Percentiles rank a stretch among this genome's conserved stretches.
Evolutionary conservation across 306 rosid species (phyloP).

Genomic region (Crataegus laevigata): DNA sequence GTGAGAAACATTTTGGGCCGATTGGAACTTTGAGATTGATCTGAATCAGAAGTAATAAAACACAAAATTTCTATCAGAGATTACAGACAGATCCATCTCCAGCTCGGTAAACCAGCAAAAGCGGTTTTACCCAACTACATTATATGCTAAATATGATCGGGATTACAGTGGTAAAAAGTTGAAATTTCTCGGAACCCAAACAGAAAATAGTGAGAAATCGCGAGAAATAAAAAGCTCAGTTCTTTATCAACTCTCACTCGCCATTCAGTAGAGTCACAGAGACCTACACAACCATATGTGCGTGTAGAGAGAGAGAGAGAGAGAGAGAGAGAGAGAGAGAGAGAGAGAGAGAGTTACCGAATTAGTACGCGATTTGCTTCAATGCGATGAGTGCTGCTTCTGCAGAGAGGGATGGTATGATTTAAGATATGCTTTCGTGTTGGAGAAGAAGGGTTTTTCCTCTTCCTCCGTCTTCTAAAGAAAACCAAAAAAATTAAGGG

Average conservation of each 20-base stretch:
- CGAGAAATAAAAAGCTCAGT: background rate
- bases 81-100: background rate
- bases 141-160: background rate
- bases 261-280: background rate
- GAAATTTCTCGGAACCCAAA: background rate
- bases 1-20: conserved; percentile 71
- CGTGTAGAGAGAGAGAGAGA: background rate
- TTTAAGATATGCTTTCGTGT: conserved; percentile 6
- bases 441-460: conserved; percentile 17
- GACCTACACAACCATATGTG: background rate
- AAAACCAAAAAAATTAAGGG: background rate
- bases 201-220: background rate
- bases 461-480: background rate
- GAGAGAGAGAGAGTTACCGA: background rate
- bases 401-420: background rate
- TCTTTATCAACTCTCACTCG: background rate
- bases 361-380: background rate
- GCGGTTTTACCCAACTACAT: background rate
- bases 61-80: background rate
- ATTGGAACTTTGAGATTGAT: conserved; percentile 17
- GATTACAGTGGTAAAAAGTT: background rate
- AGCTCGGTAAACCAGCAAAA: background rate
- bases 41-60: background rate
- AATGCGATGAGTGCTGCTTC: background rate
- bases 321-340: background rate